Conservation (phyloP, 2,329 filamentous ascomycete species). For the Arthrocladium fulminans region DNA sequence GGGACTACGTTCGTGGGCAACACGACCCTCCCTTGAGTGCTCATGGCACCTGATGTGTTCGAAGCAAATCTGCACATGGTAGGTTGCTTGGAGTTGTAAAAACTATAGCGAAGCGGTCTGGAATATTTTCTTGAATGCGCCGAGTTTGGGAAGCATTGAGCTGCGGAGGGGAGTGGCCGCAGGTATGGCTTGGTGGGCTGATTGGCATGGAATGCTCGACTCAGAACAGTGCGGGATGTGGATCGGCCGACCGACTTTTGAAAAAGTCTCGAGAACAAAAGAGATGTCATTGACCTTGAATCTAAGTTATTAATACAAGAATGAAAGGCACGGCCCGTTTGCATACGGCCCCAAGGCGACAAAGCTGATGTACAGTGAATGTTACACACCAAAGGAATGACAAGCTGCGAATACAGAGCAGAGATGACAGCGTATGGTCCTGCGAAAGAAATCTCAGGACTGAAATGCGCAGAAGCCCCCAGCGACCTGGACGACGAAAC, state of each 20-base stretch:
- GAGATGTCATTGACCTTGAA: constrained; percentile 21
- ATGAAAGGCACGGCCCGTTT: constrained; percentile 20
- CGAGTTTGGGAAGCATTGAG: constrained; percentile 15
- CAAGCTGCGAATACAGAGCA: neutral
- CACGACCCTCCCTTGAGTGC: constrained; percentile 55
- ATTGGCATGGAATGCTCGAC: constrained; percentile 17
- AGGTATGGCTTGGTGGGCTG: constrained; percentile 12
- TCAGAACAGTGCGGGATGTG: constrained; percentile 17
- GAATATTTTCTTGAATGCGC: constrained; percentile 17
- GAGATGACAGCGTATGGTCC: neutral
- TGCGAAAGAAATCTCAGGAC: neutral
- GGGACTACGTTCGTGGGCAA: constrained; percentile 87
- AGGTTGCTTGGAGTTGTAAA: constrained; percentile 23
- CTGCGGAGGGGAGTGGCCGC: constrained; percentile 20
- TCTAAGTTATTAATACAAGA: constrained; percentile 22
- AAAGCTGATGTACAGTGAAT: constrained; percentile 10
- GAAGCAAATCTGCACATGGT: constrained; percentile 22
- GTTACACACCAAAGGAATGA: constrained; percentile 12
- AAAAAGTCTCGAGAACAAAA: constrained; percentile 9
- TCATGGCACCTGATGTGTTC: constrained; percentile 18
- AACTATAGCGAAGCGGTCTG: constrained; percentile 21
- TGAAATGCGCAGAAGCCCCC: no score
- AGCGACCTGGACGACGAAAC: neutral
- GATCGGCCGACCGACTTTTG: constrained; percentile 11
- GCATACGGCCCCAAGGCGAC: neutral